Percentiles rank a stretch among this genome's conserved stretches.
Evolutionary conservation across 495 filamentous ascomycete genomes (phyloP).

Genomic region (Aspergillus diversus): DNA sequence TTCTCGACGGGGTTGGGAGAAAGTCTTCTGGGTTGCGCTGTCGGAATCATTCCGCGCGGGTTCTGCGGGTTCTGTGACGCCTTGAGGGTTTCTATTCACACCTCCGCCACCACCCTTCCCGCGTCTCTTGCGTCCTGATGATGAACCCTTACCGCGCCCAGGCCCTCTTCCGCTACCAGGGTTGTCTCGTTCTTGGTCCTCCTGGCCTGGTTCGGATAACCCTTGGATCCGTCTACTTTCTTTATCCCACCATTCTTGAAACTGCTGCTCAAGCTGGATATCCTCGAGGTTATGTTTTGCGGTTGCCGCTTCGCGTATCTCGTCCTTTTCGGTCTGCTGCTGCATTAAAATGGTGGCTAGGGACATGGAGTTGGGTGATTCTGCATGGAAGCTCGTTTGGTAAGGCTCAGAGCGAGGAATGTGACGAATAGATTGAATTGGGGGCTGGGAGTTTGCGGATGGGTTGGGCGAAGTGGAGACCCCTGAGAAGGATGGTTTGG

Average conservation of each 20-base stretch:
- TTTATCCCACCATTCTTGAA: conserved; percentile 97
- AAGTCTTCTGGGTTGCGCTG: not conserved
- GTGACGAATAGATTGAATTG: conserved; percentile 53
- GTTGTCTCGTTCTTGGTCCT: conserved; percentile 19
- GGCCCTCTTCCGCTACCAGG: conserved; percentile 26
- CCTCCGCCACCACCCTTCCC: conserved; percentile 23
- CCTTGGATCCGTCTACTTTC: conserved; percentile 75
- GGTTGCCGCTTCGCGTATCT: conserved; percentile 74
- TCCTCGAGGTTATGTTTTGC: conserved; percentile 87
- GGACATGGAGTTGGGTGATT: conserved; percentile 65
- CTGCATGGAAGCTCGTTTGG: conserved; percentile 39
- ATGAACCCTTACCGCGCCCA: conserved; percentile 32
- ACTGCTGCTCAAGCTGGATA: conserved; percentile 94
- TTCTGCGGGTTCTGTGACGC: too few relatives aligned
- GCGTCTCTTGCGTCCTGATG: conserved; percentile 33
- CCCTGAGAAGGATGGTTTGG: conserved; percentile 28
- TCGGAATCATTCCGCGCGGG: conserved; percentile 14
- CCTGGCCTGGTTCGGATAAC: conserved; percentile 57
- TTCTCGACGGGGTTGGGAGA: conserved; percentile 12
- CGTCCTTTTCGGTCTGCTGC: conserved; percentile 82
- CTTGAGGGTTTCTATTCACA: too few relatives aligned
- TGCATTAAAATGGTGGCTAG: conserved; percentile 88
- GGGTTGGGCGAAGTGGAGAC: conserved; percentile 26
- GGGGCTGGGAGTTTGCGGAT: not conserved
- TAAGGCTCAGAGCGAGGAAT: conserved; percentile 46